Percentiles rank a stretch among this genome's conserved stretches.
phyloP scores from a whole-genome alignment of 176 grass and related monocot genomes.

The Panicum miliaceum region DNA sequence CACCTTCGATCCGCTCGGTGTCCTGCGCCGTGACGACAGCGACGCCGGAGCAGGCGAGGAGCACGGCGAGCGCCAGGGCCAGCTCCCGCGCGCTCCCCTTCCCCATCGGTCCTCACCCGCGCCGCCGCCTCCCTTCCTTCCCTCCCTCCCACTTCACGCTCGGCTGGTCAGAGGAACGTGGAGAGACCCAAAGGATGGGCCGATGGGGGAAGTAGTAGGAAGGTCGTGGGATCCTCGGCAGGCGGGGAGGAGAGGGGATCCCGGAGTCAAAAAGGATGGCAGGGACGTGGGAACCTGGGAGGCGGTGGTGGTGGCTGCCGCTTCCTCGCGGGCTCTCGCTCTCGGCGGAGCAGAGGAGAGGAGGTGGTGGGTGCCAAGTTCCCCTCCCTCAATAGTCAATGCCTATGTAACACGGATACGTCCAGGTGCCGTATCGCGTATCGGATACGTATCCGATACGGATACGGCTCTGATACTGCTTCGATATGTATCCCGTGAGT shows the following conservation, averaged over 20 bases:
- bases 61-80: constrained; percentile 16
- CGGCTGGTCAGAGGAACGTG: neutral
- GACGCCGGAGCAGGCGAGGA: neutral
- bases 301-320: neutral
- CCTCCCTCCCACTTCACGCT: neutral
- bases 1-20: constrained; percentile 40
- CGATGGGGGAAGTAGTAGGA: neutral
- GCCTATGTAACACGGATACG: too few species aligned
- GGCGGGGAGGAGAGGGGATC: neutral
- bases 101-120: constrained; percentile 6
- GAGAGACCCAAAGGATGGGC: neutral
- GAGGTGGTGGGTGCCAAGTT: neutral
- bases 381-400: neutral
- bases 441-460: too few species aligned
- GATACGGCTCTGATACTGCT: too few species aligned
- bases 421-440: too few species aligned
- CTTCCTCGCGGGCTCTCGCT: constrained; percentile 5
- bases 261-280: constrained; percentile 17
- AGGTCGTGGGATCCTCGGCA: neutral
- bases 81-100: neutral
- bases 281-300: neutral
- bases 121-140: neutral
- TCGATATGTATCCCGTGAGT: too few species aligned
- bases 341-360: neutral
- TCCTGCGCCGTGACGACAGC: constrained; percentile 2